phyloP scores from a whole-genome alignment of 2,329 filamentous ascomycete species.

The Beauveria caledonica region DNA sequence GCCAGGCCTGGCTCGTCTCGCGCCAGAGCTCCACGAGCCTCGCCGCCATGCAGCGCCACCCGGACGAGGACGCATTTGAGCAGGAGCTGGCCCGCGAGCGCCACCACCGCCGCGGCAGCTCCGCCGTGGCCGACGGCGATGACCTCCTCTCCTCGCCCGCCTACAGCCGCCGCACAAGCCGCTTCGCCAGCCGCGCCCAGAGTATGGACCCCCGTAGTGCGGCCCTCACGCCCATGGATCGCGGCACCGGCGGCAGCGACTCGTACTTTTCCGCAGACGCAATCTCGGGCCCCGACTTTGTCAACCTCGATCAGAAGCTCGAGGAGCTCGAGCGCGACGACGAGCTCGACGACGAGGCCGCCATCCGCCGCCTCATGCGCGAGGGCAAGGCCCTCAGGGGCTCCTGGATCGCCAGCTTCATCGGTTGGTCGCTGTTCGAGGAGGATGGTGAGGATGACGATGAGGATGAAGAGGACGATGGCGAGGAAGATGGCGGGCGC shows the following conservation, averaged over 20 bases:
- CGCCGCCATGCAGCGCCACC: conserved; percentile 36
- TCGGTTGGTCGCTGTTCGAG: conserved; percentile 54
- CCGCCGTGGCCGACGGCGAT: conserved; percentile 29
- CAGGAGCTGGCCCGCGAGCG: conserved; percentile 43
- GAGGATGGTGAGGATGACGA: conserved; percentile 49
- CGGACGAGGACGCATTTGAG: conserved; percentile 46
- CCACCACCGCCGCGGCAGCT: conserved; percentile 38
- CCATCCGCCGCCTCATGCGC: conserved; percentile 48
- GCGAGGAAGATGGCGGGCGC: conserved; percentile 20
- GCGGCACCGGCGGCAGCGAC: conserved; percentile 24
- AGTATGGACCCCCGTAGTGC: conserved; percentile 29
- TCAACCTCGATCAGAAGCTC: conserved; percentile 52
- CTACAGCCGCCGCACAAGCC: conserved; percentile 42
- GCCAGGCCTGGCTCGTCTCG: conserved; percentile 60
- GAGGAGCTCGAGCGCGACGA: conserved; percentile 46
- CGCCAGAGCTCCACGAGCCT: conserved; percentile 57
- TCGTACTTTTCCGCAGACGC: conserved; percentile 36
- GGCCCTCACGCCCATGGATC: conserved; percentile 37
- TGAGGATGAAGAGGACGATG: conserved; percentile 30
- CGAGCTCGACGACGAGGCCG: conserved; percentile 48
- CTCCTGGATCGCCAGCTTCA: conserved; percentile 50
- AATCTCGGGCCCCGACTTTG: conserved; percentile 51
- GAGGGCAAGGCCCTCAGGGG: conserved; percentile 43
- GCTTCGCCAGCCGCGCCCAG: conserved; percentile 30
- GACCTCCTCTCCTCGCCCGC: conserved; percentile 20